Conservation (phyloP, 1,284 basidiomycete species). For the Trichosporon sp. region DNA sequence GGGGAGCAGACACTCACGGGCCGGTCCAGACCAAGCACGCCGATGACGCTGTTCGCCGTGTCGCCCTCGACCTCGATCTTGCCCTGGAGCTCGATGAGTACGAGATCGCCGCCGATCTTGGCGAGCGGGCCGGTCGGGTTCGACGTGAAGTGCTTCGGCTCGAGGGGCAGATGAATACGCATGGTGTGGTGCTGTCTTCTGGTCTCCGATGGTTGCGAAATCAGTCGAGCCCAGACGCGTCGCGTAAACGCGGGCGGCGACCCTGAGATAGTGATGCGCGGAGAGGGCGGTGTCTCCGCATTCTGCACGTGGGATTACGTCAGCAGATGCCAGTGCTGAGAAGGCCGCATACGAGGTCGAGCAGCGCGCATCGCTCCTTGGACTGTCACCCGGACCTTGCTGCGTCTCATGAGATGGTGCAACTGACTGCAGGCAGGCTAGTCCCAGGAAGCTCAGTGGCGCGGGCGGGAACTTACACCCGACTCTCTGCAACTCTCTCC, state of each 20-base stretch:
- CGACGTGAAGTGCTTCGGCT: conserved; percentile 32
- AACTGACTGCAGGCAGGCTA: not conserved
- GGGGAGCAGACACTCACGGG: conserved; percentile 32
- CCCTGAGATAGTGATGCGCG: not conserved
- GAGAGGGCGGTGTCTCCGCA: not conserved
- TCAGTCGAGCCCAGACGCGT: not conserved
- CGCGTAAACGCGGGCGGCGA: not conserved
- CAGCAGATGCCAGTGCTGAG: not conserved
- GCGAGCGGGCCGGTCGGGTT: conserved; percentile 32
- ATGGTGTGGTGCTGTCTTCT: conserved; percentile 24
- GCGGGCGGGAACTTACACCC: too few relatives aligned
- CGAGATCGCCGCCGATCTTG: conserved; percentile 43
- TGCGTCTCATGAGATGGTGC: too few relatives aligned
- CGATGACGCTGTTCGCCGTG: conserved; percentile 38
- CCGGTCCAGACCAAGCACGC: conserved; percentile 45
- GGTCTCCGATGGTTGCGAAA: not conserved
- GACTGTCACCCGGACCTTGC: too few relatives aligned
- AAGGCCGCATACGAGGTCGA: too few relatives aligned
- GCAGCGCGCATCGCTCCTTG: too few relatives aligned
- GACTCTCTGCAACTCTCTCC: too few relatives aligned
- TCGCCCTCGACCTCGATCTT: conserved; percentile 53
- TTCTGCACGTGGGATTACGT: not conserved
- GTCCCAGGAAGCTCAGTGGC: too few relatives aligned
- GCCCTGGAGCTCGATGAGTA: conserved; percentile 72
- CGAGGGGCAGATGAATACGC: conserved; percentile 48